These are phyloP conservation scores for Diaporthe ampelina DNA, from an alignment of 2,329 filamentous ascomycete species.

Conservation along the genomic window DNA sequence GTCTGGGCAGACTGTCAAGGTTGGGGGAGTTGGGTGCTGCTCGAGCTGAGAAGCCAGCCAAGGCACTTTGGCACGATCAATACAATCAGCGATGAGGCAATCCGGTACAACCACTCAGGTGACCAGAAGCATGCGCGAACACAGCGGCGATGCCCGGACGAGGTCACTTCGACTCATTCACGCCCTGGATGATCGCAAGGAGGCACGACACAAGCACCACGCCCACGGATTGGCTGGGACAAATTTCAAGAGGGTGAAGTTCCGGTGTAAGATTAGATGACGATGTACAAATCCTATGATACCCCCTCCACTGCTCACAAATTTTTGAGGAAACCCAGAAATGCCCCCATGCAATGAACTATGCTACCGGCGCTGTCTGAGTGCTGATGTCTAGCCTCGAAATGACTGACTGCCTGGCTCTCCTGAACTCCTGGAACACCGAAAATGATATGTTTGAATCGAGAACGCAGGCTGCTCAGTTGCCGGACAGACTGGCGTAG, in stretches of 20 bases:
- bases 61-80: neutral
- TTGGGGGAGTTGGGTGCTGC: conserved; percentile 47
- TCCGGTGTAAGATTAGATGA: conserved; percentile 38
- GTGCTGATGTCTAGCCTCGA: conserved; percentile 1
- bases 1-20: conserved; percentile 51
- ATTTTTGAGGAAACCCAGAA: neutral
- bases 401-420: neutral
- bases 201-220: neutral
- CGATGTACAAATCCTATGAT: conserved; percentile 48
- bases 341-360: conserved; percentile 17
- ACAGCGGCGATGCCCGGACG: neutral
- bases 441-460: conserved; percentile 33
- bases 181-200: neutral
- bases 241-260: neutral
- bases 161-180: too few relatives aligned
- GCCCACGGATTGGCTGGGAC: neutral
- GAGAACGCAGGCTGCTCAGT: conserved; percentile 41
- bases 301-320: conserved; percentile 46
- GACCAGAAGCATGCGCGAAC: too few relatives aligned
- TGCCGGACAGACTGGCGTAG: conserved; percentile 87
- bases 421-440: conserved; percentile 50
- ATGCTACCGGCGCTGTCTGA: conserved; percentile 17
- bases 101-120: neutral
- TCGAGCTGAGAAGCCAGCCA: conserved; percentile 21
- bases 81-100: neutral